phyloP scores from a whole-genome alignment of 257 asterid species.

The Gynochthodes officinalis region DNA sequence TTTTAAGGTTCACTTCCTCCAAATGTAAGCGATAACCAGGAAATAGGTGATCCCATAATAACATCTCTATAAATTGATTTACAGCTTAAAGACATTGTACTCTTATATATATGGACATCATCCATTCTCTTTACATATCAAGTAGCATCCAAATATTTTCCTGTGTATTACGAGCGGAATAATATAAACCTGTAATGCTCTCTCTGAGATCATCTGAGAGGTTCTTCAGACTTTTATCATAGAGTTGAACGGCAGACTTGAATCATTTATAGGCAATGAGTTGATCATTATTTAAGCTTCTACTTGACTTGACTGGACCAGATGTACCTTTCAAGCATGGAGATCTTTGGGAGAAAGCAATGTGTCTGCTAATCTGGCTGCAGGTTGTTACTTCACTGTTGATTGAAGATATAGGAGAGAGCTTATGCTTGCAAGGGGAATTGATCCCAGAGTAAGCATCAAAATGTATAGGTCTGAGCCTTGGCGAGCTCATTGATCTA shows the following conservation, averaged over 20 bases:
- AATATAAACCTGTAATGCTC: conserved; percentile 9
- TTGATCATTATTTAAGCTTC: conserved; percentile 19
- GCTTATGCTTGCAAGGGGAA: conserved; percentile 75
- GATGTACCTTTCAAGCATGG: conserved; percentile 57
- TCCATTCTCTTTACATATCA: background rate
- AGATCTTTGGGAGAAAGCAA: conserved; percentile 50
- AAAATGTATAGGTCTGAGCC: conserved; percentile 60
- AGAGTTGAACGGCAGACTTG: background rate
- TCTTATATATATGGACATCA: background rate
- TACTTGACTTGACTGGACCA: conserved; percentile 58
- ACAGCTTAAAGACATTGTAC: background rate
- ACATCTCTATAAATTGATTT: background rate
- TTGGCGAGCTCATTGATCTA: conserved; percentile 84
- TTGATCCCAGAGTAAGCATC: conserved; percentile 72
- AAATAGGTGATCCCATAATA: background rate
- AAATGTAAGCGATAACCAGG: background rate
- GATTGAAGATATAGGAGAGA: conserved; percentile 82
- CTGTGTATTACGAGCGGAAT: background rate
- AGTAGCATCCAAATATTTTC: background rate
- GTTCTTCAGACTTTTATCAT: background rate
- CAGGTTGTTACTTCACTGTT: conserved; percentile 70
- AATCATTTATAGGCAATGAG: background rate
- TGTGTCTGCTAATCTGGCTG: conserved; percentile 50
- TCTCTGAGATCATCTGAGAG: conserved; percentile 31
- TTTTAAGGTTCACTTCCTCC: background rate